Conservation (phyloP, 306 rosid species). For the Citrullus mucosospermus region DNA sequence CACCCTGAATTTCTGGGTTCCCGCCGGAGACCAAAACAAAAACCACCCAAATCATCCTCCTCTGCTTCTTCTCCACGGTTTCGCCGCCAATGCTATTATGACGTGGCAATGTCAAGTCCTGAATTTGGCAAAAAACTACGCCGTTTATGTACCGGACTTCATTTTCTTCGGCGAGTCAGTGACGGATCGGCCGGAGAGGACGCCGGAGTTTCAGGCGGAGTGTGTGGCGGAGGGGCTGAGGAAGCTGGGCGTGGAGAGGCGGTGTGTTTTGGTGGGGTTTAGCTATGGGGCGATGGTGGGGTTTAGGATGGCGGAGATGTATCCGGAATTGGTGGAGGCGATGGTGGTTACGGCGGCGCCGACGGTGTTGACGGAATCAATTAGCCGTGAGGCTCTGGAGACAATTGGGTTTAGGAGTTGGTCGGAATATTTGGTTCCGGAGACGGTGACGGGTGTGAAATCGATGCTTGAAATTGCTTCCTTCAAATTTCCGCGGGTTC, state of each 20-base stretch:
- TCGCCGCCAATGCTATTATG: conserved; percentile 20
- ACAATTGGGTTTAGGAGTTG: conserved; percentile 17
- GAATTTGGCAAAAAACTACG: conserved; percentile 13
- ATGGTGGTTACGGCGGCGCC: conserved; percentile 23
- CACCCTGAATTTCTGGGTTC: conserved; percentile 26
- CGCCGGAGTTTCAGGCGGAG: conserved; percentile 30
- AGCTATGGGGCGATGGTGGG: conserved; percentile 43
- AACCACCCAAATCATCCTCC: conserved; percentile 5
- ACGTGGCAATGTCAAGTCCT: conserved; percentile 35
- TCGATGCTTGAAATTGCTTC: conserved; percentile 6
- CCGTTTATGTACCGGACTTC: conserved; percentile 28
- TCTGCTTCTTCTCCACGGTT: conserved; percentile 28
- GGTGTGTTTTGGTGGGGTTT: conserved; percentile 16
- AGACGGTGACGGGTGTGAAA: conserved; percentile 12
- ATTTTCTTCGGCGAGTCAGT: conserved; percentile 28
- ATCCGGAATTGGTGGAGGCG: conserved; percentile 23
- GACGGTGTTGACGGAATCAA: conserved; percentile 18
- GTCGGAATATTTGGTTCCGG: conserved; percentile 26
- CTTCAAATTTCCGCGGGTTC: conserved; percentile 12
- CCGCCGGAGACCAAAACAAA: background rate
- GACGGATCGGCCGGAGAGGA: conserved; percentile 22
- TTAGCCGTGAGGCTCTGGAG: conserved; percentile 9
- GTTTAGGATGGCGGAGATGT: conserved; percentile 25
- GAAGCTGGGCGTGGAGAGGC: conserved; percentile 22
- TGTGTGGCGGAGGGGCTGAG: conserved; percentile 29